Evolutionary conservation across 176 grass and related monocot species (phyloP).

Genomic region (maize (Zea mays)): Zm-B73-REFERENCE-NAM-5.0 NC_050096.1:188116001-188116500

Average conservation of each 20-base stretch:
- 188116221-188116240: constrained; percentile 64
- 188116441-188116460: constrained; percentile 7
- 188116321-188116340: constrained; percentile 76
- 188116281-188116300: constrained; percentile 91
- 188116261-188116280: constrained; percentile 67
- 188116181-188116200: constrained; percentile 34
- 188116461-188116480: constrained; percentile 3
- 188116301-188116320: constrained; percentile 75
- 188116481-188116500: background rate
- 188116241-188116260: constrained; percentile 55
- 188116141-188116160: background rate
- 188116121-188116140: constrained; percentile 14
- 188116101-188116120: background rate
- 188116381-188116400: constrained; percentile 42
- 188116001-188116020: constrained; percentile 1
- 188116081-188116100: constrained; percentile 14
- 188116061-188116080: background rate
- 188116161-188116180: constrained; percentile 32
- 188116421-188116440: background rate
- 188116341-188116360: constrained; percentile 64
- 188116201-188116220: constrained; percentile 54
- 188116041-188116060: constrained; percentile 1
- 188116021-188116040: background rate
- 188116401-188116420: constrained; percentile 14
- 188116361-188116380: constrained; percentile 70